These are phyloP conservation scores for Asclepias syriaca DNA, from an alignment of 257 asterid genomes.

Conservation along the genomic window DNA sequence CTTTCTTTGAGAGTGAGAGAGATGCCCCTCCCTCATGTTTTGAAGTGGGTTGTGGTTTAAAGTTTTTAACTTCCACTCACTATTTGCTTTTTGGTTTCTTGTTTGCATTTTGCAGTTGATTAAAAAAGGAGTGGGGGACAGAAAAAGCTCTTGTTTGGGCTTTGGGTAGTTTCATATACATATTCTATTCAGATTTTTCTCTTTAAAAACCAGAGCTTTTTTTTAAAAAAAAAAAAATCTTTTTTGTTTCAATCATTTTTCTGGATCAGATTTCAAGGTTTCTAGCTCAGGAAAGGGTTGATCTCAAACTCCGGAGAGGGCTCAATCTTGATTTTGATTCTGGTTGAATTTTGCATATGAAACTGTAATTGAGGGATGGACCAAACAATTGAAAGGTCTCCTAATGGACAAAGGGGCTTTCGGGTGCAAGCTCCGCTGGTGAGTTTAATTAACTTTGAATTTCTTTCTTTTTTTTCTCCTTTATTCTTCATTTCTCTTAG, in stretches of 20 bases:
- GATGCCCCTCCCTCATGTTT: constrained; percentile 39
- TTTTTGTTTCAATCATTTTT: constrained; percentile 17
- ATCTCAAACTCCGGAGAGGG: constrained; percentile 30
- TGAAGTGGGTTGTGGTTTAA: constrained; percentile 28
- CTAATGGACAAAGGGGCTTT: constrained; percentile 66
- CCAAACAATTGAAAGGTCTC: constrained; percentile 66
- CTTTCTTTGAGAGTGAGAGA: constrained; percentile 19
- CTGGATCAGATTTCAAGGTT: constrained; percentile 43
- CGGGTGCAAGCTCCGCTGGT: constrained; percentile 94
- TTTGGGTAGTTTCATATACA: constrained; percentile 26
- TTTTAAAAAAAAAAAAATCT: too few relatives aligned
- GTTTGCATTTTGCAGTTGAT: constrained; percentile 46
- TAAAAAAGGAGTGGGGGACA: constrained; percentile 14
- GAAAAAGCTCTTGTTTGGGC: constrained; percentile 35
- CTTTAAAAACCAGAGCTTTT: constrained; percentile 2
- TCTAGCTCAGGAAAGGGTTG: constrained; percentile 31
- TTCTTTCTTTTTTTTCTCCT: not conserved
- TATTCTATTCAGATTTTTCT: constrained; percentile 17
- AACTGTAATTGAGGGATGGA: constrained; percentile 46
- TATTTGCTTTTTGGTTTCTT: constrained; percentile 33
- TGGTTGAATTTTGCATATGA: constrained; percentile 25
- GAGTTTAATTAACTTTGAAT: constrained; percentile 27
- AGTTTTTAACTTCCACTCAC: constrained; percentile 34
- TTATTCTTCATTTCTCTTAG: constrained; percentile 6
- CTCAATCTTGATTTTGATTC: constrained; percentile 14